Conservation (phyloP, 495 filamentous ascomycete genomes). For the Pseudoneurospora amorphoporcata region DNA sequence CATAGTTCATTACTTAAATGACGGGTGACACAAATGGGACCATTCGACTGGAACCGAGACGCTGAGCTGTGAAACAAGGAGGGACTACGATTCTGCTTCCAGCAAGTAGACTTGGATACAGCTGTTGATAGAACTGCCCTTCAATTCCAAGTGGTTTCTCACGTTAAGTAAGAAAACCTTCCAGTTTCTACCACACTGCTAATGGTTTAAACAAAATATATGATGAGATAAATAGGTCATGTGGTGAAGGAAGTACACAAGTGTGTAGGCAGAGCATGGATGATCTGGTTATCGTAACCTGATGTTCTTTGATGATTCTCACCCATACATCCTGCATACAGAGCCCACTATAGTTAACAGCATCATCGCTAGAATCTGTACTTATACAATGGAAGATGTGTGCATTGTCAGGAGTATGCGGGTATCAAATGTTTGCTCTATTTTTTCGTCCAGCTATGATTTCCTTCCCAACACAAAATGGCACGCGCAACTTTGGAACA, state of each 20-base stretch:
- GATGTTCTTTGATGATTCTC: neutral
- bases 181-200: neutral
- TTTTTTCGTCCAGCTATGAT: neutral
- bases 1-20: neutral
- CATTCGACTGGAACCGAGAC: neutral
- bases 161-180: neutral
- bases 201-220: neutral
- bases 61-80: neutral
- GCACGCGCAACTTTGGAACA: neutral
- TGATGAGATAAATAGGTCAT: neutral
- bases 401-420: neutral
- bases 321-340: neutral
- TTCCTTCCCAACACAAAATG: neutral
- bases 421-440: neutral
- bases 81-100: neutral
- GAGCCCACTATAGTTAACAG: neutral
- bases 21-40: neutral
- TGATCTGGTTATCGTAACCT: neutral
- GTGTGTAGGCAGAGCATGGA: neutral
- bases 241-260: neutral
- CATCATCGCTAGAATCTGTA: neutral
- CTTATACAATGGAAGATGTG: neutral
- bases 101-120: neutral
- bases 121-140: neutral
- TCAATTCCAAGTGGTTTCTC: neutral